These are phyloP conservation scores for Jamesozyma piceae DNA, from an alignment of 805 yeast genomes.

Conservation along the genomic window DNA sequence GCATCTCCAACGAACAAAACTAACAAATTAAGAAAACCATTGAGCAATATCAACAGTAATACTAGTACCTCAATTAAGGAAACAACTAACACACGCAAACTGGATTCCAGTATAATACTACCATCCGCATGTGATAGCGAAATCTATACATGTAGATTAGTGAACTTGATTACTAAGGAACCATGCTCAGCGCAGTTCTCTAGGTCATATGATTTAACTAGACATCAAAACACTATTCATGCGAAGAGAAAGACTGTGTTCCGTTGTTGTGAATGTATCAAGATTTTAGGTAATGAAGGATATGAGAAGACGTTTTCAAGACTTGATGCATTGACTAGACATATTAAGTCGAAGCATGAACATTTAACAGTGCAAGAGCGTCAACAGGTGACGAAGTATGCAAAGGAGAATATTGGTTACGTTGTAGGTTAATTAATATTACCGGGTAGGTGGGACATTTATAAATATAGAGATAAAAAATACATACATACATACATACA, in stretches of 20 bases:
- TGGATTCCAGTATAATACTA: too few relatives aligned
- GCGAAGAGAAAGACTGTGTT: constrained; percentile 78
- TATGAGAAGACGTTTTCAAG: constrained; percentile 78
- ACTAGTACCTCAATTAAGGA: background rate
- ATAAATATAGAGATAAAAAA: too few relatives aligned
- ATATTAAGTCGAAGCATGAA: constrained; percentile 84
- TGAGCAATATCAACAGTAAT: constrained; percentile 6
- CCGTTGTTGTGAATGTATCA: constrained; percentile 75
- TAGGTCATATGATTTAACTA: constrained; percentile 84
- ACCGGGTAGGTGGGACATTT: too few relatives aligned
- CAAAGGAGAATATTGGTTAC: constrained; percentile 70
- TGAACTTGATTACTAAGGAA: constrained; percentile 21
- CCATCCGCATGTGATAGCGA: too few relatives aligned
- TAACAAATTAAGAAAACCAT: constrained; percentile 5
- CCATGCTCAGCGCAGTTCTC: constrained; percentile 49
- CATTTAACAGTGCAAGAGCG: constrained; percentile 43
- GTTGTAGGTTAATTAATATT: constrained; percentile 6
- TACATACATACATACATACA: too few relatives aligned
- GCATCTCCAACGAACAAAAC: background rate
- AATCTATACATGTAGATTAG: constrained; percentile 12
- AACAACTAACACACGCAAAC: too few relatives aligned
- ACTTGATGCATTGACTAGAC: constrained; percentile 90
- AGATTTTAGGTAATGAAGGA: constrained; percentile 33
- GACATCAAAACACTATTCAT: constrained; percentile 95
- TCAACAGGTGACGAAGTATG: constrained; percentile 60